Evolutionary conservation across 192 early-diverging fungal species (phyloP), one percentile per base, ranked within the genome.

Genomic region (Backusella tarrabulga): DNA sequence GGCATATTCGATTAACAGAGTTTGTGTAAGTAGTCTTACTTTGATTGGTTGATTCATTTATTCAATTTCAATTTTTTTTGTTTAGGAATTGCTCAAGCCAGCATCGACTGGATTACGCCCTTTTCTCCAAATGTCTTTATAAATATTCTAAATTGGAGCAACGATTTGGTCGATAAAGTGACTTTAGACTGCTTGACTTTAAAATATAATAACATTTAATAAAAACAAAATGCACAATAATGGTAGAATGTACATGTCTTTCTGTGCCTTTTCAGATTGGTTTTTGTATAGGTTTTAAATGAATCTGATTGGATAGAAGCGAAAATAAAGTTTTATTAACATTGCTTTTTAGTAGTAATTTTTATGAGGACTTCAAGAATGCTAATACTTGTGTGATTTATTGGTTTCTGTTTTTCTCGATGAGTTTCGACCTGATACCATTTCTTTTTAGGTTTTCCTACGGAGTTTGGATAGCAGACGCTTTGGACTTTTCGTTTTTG

Each of bases 1-100:
- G 80, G 80, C 80, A 76, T 44, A 54, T 81, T 23, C 56, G 76
- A 74, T 54, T 77, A 21, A 81, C 80, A 68, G 80, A 81, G 21
- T 70, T 81, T 29, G 46, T 68, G 78, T 80, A 76, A 75, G 69
- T 70, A 41, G 1, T 26, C 29, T 5, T 56, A 23, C 19, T 32
- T 4, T 29, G 17, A 60, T 35, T 35, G 29, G 67, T n/a, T 68
- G 34, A 36, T 35, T 34, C 11, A 6, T 2, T 68, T 36, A 21
- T 23, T 36, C 19, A 5, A 56, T 74, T 34, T 5, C 1, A 32
- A 23, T 32, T 7, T 23, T 7, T 40, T 46, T 44, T 46, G 4
- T 72, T 36, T 60, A 74, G 72, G 0, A 75, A 75, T 46, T 36
- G 63, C 11, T 75, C 56, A 8, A 32, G 35, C 23, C 41, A 68